phyloP scores from a whole-genome alignment of 139 green algal species.

The Trebouxia sp. region DNA sequence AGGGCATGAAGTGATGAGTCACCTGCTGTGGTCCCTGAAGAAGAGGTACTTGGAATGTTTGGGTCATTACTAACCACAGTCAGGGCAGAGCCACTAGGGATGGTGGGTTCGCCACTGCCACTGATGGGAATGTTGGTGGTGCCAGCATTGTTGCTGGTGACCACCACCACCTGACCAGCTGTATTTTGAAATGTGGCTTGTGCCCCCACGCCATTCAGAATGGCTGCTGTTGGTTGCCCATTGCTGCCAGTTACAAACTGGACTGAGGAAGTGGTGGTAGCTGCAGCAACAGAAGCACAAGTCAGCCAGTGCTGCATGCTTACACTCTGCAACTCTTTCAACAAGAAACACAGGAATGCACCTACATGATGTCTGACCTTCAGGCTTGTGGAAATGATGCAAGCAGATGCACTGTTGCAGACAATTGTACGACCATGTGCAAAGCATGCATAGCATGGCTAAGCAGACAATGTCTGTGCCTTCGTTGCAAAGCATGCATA shows the following conservation, averaged over 20 bases:
- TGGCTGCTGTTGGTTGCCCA: not conserved
- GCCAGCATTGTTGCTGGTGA: not conserved
- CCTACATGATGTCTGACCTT: too few species aligned
- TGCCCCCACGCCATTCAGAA: not conserved
- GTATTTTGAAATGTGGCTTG: constrained; percentile 20
- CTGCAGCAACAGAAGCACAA: not conserved
- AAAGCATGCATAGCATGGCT: too few species aligned
- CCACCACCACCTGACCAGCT: not conserved
- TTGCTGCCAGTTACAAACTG: not conserved
- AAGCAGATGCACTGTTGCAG: too few species aligned
- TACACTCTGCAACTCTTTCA: too few species aligned
- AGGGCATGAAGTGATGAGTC: too few species aligned
- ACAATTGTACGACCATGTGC: too few species aligned
- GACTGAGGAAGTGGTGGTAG: not conserved
- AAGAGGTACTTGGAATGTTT: not conserved
- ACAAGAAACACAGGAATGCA: too few species aligned
- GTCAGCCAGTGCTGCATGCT: not conserved
- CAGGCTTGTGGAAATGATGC: too few species aligned
- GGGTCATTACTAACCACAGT: constrained; percentile 15
- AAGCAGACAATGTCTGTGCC: too few species aligned
- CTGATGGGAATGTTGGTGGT: not conserved
- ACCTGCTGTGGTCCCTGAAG: not conserved
- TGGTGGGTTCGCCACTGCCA: not conserved
- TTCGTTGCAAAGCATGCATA: too few species aligned
- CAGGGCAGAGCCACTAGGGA: not conserved